Conservation (phyloP, 306 rosid genomes). For the Quercus rubra region DNA sequence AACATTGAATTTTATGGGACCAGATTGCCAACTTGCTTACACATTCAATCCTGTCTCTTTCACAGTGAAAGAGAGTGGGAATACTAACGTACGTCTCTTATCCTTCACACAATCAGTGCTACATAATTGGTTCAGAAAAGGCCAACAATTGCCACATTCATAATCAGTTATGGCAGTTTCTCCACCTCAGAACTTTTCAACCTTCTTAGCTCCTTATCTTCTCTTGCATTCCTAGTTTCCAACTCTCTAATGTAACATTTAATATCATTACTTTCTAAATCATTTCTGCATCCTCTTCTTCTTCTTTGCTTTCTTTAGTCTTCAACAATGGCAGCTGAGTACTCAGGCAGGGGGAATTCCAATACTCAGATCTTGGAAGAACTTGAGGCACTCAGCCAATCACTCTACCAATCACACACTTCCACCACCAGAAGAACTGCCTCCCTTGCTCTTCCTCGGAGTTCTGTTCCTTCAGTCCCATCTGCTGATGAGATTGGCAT, state of each 20-base stretch:
- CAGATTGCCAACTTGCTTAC: not conserved
- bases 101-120: constrained; percentile 45
- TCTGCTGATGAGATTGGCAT: constrained; percentile 36
- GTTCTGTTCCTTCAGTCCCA: constrained; percentile 48
- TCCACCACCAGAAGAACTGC: constrained; percentile 71
- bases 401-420: constrained; percentile 71
- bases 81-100: constrained; percentile 42
- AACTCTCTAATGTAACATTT: not conserved
- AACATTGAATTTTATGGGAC: not conserved
- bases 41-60: constrained; percentile 1
- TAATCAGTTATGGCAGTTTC: constrained; percentile 29
- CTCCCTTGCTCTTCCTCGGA: constrained; percentile 83
- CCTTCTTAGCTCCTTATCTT: constrained; percentile 31
- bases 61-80: not conserved
- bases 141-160: constrained; percentile 34
- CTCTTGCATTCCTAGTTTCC: constrained; percentile 3
- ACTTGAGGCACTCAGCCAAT: constrained; percentile 75
- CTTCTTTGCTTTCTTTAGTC: not conserved
- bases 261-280: constrained; percentile 8
- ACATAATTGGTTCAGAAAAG: constrained; percentile 39
- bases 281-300: not conserved
- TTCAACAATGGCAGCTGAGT: constrained; percentile 50
- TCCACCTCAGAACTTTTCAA: constrained; percentile 31
- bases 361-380: constrained; percentile 74
- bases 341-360: constrained; percentile 42